phyloP scores from a whole-genome alignment of 2,329 filamentous ascomycete genomes.

The Xylaria arbuscula region DNA sequence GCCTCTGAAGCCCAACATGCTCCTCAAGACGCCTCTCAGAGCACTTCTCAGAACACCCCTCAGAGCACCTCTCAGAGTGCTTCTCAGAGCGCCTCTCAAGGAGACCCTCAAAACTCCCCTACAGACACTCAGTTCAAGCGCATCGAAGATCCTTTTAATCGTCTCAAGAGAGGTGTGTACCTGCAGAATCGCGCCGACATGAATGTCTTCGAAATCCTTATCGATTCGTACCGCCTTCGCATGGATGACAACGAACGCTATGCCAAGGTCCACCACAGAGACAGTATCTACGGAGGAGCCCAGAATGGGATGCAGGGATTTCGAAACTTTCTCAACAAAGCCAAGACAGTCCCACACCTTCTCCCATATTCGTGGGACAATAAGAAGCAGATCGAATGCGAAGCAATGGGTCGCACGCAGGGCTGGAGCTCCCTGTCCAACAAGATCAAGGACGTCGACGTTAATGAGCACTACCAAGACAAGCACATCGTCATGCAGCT shows the following conservation, averaged over 20 bases:
- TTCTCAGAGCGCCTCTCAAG: too few species aligned
- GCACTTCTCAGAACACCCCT: too few species aligned
- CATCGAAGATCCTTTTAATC: slow-evolving; percentile 54
- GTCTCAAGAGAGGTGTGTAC: slow-evolving; percentile 55
- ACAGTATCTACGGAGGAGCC: slow-evolving; percentile 48
- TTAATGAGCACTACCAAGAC: slow-evolving; percentile 39
- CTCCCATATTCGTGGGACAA: slow-evolving; percentile 60
- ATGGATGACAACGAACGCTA: slow-evolving; percentile 52
- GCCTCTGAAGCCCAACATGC: not conserved
- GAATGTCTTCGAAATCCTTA: slow-evolving; percentile 59
- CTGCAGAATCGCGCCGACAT: slow-evolving; percentile 57
- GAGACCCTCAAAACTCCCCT: too few species aligned
- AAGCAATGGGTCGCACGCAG: slow-evolving; percentile 46
- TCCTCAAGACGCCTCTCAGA: not conserved
- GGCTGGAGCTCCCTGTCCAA: slow-evolving; percentile 49
- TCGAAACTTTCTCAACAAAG: slow-evolving; percentile 51
- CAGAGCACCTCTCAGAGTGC: too few species aligned
- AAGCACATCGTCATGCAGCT: slow-evolving; percentile 7
- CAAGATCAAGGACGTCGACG: slow-evolving; percentile 50
- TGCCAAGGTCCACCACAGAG: slow-evolving; percentile 43
- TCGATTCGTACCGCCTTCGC: slow-evolving; percentile 62
- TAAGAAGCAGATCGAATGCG: slow-evolving; percentile 54
- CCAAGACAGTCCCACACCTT: slow-evolving; percentile 45
- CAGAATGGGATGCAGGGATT: slow-evolving; percentile 50
- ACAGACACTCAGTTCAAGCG: slow-evolving; percentile 7